Conservation (phyloP, 192 early-diverging fungal species). For the Rhizoclosmatium sp. region DNA sequence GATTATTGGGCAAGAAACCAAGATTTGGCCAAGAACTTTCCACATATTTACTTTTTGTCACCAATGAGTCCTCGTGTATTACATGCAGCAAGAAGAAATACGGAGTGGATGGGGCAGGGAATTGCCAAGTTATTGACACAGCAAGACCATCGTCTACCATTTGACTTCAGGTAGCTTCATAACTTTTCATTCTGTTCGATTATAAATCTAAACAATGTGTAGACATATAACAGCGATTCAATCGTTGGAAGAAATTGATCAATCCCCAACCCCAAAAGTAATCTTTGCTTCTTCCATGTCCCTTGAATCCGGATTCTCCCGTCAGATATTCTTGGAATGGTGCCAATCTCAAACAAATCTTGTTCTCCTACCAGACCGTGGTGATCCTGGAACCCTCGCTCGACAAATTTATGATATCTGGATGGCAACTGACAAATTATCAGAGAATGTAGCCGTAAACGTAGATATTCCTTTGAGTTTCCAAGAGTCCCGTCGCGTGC, state of each 20-base stretch:
- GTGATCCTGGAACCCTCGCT: slow-evolving; percentile 73
- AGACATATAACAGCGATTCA: slow-evolving; percentile 31
- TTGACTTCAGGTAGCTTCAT: slow-evolving; percentile 82
- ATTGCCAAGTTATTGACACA: slow-evolving; percentile 74
- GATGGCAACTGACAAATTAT: slow-evolving; percentile 39
- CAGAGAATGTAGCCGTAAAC: slow-evolving; percentile 35
- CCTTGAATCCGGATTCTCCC: slow-evolving; percentile 83
- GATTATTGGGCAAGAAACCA: slow-evolving; percentile 76
- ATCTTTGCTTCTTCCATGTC: slow-evolving; percentile 83
- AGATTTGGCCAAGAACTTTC: slow-evolving; percentile 63
- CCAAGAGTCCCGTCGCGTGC: slow-evolving; percentile 59
- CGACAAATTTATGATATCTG: slow-evolving; percentile 73
- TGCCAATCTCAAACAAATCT: slow-evolving; percentile 61
- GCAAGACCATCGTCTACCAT: slow-evolving; percentile 79
- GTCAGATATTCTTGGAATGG: slow-evolving; percentile 82
- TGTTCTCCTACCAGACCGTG: slow-evolving; percentile 81
- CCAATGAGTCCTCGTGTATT: slow-evolving; percentile 78
- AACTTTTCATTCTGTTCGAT: neutral
- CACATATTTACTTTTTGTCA: slow-evolving; percentile 75
- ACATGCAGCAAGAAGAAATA: slow-evolving; percentile 86
- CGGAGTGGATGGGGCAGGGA: slow-evolving; percentile 95
- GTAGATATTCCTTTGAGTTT: slow-evolving; percentile 42
- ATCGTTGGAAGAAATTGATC: slow-evolving; percentile 67
- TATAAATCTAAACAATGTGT: slow-evolving; percentile 7
- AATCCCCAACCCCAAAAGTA: slow-evolving; percentile 76